Evolutionary conservation across 2,329 filamentous ascomycete species (phyloP), one percentile per base, ranked within the genome.

Genomic region (Pseudopyricularia cyperi): DNA sequence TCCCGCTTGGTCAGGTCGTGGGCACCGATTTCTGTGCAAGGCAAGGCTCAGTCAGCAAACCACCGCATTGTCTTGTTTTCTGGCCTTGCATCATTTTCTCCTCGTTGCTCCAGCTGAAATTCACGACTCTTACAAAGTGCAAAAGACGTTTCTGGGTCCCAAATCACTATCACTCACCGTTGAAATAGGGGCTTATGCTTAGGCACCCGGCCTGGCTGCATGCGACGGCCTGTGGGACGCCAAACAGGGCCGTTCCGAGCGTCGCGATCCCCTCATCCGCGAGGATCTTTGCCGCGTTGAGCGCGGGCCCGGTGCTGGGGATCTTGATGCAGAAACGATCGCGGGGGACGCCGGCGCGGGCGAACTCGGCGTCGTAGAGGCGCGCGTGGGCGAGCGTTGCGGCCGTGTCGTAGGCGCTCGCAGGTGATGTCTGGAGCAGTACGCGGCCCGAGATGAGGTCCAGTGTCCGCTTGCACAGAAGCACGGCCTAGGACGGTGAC

Each of bases 301-400:
- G 58, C 9, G 70, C 72, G 0, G 72, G 66, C 0, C 72, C 72
- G 0, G 72, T 75, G 26, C 66, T 67, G 9, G 72, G 72, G 24
- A 76, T 75, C 60, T 76, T 76, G 65, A 76, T 74, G 57, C 68
- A 72, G 57, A 70, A 74, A 11, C 70, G 65, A 53, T 73, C 70
- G 17, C 69, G 65, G 3, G 65, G 56, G 46, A 76, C 70, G 2
- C 71, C 71, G 2, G 64, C 68, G 4, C 62, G 65, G 5, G 66
- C 65, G 52, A 76, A 74, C 57, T 76, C 72, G 4, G 58, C 55
- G 44, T 69, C 72, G 56, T 74, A 76, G 0, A 71, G 60, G 1
- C 66, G 69, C 1, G 69, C 71, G 54, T 76, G 72, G 28, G 67
- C 66, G 22, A 76, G 59, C 1, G 72, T 73, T 24, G 63, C 65